Conservation (phyloP, 306 rosid genomes). For the Castanea sativa region DNA sequence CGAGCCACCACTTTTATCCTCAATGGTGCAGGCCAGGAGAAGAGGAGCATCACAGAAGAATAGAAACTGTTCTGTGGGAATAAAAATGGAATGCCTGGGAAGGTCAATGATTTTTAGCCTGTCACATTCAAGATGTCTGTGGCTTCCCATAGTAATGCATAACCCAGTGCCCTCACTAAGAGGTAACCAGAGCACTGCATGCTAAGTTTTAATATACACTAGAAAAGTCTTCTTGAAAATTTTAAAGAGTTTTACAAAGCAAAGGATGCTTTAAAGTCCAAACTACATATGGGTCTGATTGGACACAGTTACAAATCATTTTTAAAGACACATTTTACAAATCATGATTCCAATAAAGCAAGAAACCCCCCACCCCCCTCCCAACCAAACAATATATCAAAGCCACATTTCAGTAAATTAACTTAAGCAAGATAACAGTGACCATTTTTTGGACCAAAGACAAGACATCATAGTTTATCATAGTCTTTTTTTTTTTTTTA, state of each 20-base stretch:
- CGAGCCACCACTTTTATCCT: neutral
- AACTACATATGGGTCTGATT: neutral
- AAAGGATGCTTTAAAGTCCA: neutral
- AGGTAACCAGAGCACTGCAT: neutral
- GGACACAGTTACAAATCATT: neutral
- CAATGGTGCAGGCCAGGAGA: too few relatives aligned
- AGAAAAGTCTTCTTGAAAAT: neutral
- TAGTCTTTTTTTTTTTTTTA: neutral
- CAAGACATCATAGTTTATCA: neutral
- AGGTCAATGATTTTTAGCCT: neutral
- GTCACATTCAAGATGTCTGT: neutral
- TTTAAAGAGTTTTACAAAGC: neutral
- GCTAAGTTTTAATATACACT: neutral
- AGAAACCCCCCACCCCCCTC: neutral
- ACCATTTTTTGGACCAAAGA: neutral
- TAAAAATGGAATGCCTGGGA: neutral
- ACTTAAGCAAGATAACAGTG: neutral
- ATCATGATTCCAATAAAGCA: neutral
- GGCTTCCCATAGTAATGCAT: neutral
- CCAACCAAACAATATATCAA: neutral
- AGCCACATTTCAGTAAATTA: neutral
- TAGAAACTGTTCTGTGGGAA: neutral
- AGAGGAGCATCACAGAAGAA: too few relatives aligned
- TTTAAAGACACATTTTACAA: neutral
- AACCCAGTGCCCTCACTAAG: neutral